These are phyloP conservation scores for Turnera subulata DNA, from an alignment of 345 rosid genomes.

Conservation along the genomic window DNA sequence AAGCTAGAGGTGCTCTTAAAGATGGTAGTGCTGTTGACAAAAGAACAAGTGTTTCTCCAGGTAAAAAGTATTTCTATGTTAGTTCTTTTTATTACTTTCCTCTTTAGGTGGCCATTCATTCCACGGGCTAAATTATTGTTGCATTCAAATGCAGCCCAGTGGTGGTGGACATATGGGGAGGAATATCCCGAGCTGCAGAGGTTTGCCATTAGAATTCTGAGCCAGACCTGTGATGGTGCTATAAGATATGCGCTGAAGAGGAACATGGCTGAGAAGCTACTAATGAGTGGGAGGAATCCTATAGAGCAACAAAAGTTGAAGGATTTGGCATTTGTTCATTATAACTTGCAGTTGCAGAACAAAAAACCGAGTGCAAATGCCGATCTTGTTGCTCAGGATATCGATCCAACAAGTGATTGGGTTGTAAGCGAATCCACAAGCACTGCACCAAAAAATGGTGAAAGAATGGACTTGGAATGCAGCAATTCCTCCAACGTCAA, in stretches of 20 bases:
- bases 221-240: conserved; percentile 58
- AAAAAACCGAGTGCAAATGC: conserved; percentile 8
- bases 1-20: conserved; percentile 34
- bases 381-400: conserved; percentile 16
- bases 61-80: conserved; percentile 21
- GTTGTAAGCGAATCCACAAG: neutral
- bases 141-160: conserved; percentile 32
- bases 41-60: conserved; percentile 35
- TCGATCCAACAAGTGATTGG: conserved; percentile 27
- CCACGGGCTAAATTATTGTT: neutral
- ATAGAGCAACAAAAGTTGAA: conserved; percentile 22
- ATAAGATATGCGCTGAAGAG: conserved; percentile 44
- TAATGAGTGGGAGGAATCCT: conserved; percentile 15
- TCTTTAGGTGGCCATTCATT: too few species aligned
- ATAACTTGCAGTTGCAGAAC: conserved; percentile 41
- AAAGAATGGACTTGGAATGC: conserved; percentile 2
- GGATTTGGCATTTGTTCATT: conserved; percentile 40
- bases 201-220: conserved; percentile 41
- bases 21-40: conserved; percentile 38
- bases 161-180: conserved; percentile 52
- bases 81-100: too few species aligned
- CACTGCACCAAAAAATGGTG: neutral
- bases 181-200: conserved; percentile 48
- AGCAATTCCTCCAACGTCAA: neutral
- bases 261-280: conserved; percentile 40